Percentiles rank a stretch among this genome's conserved stretches.
Evolutionary conservation across 176 grass and related monocot species (phyloP).

Genomic region (Eragrostis nindensis): DNA sequence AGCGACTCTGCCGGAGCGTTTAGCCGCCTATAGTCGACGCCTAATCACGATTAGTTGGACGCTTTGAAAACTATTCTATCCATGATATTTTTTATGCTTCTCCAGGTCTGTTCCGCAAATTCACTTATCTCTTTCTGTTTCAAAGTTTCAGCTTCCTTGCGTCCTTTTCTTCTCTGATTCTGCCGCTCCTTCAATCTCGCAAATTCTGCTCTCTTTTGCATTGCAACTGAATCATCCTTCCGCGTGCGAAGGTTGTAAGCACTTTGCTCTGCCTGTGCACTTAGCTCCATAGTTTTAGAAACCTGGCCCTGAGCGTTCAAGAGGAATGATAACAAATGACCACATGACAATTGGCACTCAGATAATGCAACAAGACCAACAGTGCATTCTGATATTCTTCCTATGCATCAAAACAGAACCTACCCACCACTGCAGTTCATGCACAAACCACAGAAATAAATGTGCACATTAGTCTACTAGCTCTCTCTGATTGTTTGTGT

Average conservation of each 20-base stretch:
- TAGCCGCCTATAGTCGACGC: too few relatives aligned
- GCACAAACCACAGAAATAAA: conserved; percentile 4
- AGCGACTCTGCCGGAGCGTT: too few relatives aligned
- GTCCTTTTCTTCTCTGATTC: not conserved
- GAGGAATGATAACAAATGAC: not conserved
- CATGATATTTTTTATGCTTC: not conserved
- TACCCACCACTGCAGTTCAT: not conserved
- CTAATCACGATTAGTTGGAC: too few relatives aligned
- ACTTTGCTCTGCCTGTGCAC: conserved; percentile 4
- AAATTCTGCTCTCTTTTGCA: not conserved
- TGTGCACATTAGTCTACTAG: not conserved
- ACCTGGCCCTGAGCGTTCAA: not conserved
- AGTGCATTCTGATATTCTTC: not conserved
- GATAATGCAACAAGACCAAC: not conserved
- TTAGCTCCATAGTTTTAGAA: not conserved
- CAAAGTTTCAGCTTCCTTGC: not conserved
- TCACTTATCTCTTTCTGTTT: not conserved
- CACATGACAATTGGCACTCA: not conserved
- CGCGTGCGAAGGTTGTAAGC: not conserved
- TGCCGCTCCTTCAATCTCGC: not conserved
- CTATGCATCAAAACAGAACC: not conserved
- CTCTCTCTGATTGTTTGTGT: not conserved
- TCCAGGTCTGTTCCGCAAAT: not conserved
- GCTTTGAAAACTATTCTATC: too few relatives aligned
- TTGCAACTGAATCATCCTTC: conserved; percentile 9